A percentile compares a stretch with the other conserved stretches of the same genome.
phyloP scores from a whole-genome alignment of 805 yeast species.

The Nakazawaea sp. region DNA sequence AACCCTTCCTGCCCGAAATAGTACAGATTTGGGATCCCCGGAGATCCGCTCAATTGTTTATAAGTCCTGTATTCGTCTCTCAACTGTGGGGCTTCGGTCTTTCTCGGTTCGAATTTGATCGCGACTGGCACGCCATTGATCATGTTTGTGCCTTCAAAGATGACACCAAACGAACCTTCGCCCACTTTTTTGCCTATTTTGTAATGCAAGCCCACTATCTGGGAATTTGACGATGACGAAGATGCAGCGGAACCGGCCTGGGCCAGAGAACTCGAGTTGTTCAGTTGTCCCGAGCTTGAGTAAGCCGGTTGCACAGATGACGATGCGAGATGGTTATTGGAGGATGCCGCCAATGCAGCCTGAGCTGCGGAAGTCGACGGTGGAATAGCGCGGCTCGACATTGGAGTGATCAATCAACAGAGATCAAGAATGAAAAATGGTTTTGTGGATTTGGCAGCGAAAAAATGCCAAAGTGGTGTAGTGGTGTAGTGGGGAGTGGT shows the following conservation, averaged over 20 bases:
- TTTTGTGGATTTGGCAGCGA: too few species aligned
- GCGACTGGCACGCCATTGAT: conserved; percentile 92
- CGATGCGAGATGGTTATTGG: too few species aligned
- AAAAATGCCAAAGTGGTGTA: too few species aligned
- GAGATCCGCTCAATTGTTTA: conserved; percentile 72
- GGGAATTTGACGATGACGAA: conserved; percentile 31
- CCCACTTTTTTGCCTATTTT: conserved; percentile 97
- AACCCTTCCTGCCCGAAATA: conserved; percentile 98
- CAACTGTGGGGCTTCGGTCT: conserved; percentile 94
- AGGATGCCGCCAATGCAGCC: conserved; percentile 27
- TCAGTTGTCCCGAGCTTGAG: not conserved
- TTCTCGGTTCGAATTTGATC: conserved; percentile 94
- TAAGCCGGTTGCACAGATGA: not conserved
- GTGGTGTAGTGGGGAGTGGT: too few species aligned
- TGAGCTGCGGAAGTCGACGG: conserved; percentile 12
- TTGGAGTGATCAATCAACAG: too few species aligned
- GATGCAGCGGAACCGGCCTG: not conserved
- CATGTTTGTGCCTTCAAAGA: conserved; percentile 91
- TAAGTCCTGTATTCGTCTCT: conserved; percentile 97
- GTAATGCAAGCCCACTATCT: conserved; percentile 90
- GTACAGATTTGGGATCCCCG: conserved; percentile 93
- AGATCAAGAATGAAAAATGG: too few species aligned
- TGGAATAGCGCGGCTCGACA: conserved; percentile 10
- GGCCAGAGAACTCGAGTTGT: not conserved
- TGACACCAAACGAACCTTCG: conserved; percentile 97